phyloP scores from a whole-genome alignment of 2,329 filamentous ascomycete species.

The Endoconidiophora polonica region DNA sequence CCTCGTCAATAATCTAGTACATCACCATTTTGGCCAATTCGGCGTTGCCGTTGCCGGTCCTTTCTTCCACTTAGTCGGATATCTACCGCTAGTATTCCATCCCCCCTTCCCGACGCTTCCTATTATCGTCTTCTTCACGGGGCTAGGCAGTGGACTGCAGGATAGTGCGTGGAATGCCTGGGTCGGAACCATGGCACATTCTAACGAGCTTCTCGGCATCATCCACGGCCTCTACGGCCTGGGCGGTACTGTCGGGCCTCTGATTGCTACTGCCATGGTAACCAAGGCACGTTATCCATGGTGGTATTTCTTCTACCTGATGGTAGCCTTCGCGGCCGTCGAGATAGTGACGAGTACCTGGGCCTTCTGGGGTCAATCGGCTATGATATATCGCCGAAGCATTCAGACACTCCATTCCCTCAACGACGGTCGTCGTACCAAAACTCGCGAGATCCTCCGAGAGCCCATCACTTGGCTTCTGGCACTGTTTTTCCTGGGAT shows the following conservation, averaged over 20 bases:
- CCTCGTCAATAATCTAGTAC: constrained; percentile 46
- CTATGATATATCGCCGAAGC: constrained; percentile 33
- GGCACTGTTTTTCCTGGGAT: constrained; percentile 57
- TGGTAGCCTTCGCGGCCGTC: constrained; percentile 41
- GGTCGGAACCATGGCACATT: constrained; percentile 52
- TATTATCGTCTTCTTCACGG: constrained; percentile 46
- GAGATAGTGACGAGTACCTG: constrained; percentile 35
- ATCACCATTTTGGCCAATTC: constrained; percentile 49
- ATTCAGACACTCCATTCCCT: constrained; percentile 17
- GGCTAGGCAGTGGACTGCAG: constrained; percentile 54
- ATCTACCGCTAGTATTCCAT: constrained; percentile 47
- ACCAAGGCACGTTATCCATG: constrained; percentile 44
- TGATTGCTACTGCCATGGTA: constrained; percentile 59
- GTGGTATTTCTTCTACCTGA: constrained; percentile 63
- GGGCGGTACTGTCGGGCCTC: constrained; percentile 50
- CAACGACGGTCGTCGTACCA: constrained; percentile 26
- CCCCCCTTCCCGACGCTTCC: constrained; percentile 53
- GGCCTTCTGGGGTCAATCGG: constrained; percentile 50
- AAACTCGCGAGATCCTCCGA: constrained; percentile 27
- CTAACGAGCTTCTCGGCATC: constrained; percentile 59
- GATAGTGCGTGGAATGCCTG: constrained; percentile 44
- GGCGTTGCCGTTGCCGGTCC: constrained; percentile 54
- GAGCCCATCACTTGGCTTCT: constrained; percentile 52
- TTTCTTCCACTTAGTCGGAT: constrained; percentile 44
- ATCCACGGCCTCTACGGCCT: constrained; percentile 57